Base-by-base conservation (phyloP, 768 basidiomycete genomes). In the Rhizopogon salebrosus region DNA sequence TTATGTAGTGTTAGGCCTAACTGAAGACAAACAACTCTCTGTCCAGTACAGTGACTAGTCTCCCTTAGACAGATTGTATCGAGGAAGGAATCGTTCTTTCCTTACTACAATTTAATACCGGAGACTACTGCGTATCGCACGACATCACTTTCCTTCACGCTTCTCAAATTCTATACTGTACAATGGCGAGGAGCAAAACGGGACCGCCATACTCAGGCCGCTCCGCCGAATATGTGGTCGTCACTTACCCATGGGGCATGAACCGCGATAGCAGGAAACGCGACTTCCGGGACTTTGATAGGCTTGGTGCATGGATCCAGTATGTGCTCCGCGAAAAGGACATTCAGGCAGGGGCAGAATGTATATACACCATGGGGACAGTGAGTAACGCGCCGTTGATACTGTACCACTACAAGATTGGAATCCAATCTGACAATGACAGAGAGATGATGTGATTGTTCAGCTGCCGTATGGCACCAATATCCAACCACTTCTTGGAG, bases 361-460 rank as follows among this genome's bases (percentile, higher is more conserved):
- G 55, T 13, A 52, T 68, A 5, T 68, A 64, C 41, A 27, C 48
- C 2, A 64, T 67, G 62, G 60, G 62, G n/a, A 69, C 65, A 0
- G 68, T 68, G 23, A 66, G 68, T 67, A n/a, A 27, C 5, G 2
- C 22, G 24, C 29, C 24, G n/a, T 34, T 34, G 13, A 13, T 29
- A 34, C 13, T 31, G 31, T 13, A 13, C 31, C 1, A 34, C 4
- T 11, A 57, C 41, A 8, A 20, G 23, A 26, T 26, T 2, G 13
- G 29, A 51, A 14, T 20, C 5, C 4, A 18, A 42, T 27, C 18
- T 20, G 29, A 36, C 34, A 37, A 29, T 13, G 2, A n/a, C 11
- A 70, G 67, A 68, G 62, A 5, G 54, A 61, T 20, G 67, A 68
- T 27, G 43, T 68, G 3, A 68, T 68, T 36, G 48, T 68, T 13